Base-by-base conservation (phyloP, 352 stramenopile species). In the Globisporangium cederbergense region DNA sequence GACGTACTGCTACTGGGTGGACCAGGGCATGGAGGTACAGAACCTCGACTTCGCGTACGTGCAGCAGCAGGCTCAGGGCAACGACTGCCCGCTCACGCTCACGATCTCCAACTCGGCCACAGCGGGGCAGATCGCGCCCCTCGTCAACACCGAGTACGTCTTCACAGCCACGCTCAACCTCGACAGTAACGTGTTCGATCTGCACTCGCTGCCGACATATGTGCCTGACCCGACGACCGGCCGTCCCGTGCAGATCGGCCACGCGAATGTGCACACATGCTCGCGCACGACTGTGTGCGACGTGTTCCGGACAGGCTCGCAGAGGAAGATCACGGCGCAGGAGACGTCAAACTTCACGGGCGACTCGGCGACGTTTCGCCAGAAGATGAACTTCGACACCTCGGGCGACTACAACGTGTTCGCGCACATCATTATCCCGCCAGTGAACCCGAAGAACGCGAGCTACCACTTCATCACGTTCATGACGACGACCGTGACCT, bases 391-490 rank as follows among this genome's bases (percentile, higher is more conserved):
- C 20, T 91, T 83, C 62, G 69, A 60, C 36, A 73, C 54, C 49
- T 57, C 54, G 0, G 81, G 81, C 7, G 80, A 89, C 40, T 82
- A 86, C 57, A 91, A 90, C 58, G 80, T 93, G 4, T 93, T 91
- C 34, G 82, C 84, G 40, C 84, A 93, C 70, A 71, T 93, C 32
- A 88, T 93, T 52, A 67, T 93, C 16, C 76, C 84, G 11, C 76
- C 79, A 0, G 71, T 67, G 55, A 75, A 89, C 58, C 81, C 74
- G n/a, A 50, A 71, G 13, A 67, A 83, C 38, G 65, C 84, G 66
- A 89, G 78, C 34, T 93, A 90, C 66, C 81, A 93, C 69, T 90
- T 93, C 59, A 82, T 93, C 53, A 83, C 79, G 40, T 93, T 90
- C 68, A 77, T 82, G 34, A 93, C 79, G 16, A 86, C 81, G 5